These are phyloP conservation scores for Pyrenophora tritici-repentis DNA, from an alignment of 2,329 filamentous ascomycete species.

Conservation along the genomic window DNA sequence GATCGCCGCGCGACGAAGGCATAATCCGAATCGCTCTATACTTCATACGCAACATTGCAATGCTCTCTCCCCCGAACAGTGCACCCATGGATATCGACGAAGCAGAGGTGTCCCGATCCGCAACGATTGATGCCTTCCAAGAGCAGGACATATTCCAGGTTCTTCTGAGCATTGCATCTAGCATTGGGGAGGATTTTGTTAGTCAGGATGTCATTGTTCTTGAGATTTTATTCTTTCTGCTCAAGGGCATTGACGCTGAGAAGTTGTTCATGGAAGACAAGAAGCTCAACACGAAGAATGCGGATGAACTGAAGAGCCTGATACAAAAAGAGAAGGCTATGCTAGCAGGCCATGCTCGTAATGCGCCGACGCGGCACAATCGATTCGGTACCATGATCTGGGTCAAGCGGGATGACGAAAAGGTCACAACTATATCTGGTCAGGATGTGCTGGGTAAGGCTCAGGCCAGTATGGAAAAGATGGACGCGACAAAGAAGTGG, in stretches of 20 bases:
- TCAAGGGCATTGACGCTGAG: slow-evolving; percentile 84
- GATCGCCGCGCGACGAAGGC: slow-evolving; percentile 80
- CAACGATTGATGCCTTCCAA: slow-evolving; percentile 85
- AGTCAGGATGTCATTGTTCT: slow-evolving; percentile 87
- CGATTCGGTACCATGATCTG: slow-evolving; percentile 97
- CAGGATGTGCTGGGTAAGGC: slow-evolving; percentile 81
- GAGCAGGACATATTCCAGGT: slow-evolving; percentile 89
- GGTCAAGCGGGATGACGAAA: slow-evolving; percentile 85
- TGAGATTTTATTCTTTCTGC: slow-evolving; percentile 88
- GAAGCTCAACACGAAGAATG: slow-evolving; percentile 70
- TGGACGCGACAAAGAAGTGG: slow-evolving; percentile 90
- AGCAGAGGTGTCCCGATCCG: slow-evolving; percentile 83
- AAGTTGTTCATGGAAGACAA: slow-evolving; percentile 84
- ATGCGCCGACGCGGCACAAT: slow-evolving; percentile 84
- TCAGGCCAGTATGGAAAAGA: slow-evolving; percentile 76
- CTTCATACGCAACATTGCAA: slow-evolving; percentile 84
- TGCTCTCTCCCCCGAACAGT: slow-evolving; percentile 76
- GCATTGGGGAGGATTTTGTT: slow-evolving; percentile 91
- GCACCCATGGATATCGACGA: slow-evolving; percentile 85
- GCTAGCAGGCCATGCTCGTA: slow-evolving; percentile 74
- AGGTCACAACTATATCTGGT: slow-evolving; percentile 83
- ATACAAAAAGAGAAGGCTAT: slow-evolving; percentile 85
- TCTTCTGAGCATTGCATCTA: slow-evolving; percentile 84
- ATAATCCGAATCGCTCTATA: slow-evolving; percentile 91
- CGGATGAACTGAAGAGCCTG: slow-evolving; percentile 73